Conservation (phyloP, 176 grass and related monocot genomes). For the Zizania latifolia region DNA sequence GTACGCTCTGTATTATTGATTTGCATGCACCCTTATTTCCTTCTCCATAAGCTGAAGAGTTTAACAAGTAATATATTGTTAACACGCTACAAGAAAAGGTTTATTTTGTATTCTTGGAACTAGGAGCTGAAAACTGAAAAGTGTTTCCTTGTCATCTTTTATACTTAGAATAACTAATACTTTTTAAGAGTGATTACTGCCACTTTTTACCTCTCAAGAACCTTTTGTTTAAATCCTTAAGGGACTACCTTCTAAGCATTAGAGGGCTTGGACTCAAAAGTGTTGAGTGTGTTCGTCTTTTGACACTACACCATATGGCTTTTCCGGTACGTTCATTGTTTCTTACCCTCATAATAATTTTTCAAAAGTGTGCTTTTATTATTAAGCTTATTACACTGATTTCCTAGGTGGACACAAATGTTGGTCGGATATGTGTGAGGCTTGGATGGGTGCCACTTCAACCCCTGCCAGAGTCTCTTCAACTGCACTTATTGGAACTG, state of each 20-base stretch:
- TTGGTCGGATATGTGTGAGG: slow-evolving; percentile 81
- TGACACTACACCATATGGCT: slow-evolving; percentile 82
- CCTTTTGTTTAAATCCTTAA: slow-evolving; percentile 38
- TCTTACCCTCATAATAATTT: neutral
- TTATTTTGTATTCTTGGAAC: no score
- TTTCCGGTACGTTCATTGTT: slow-evolving; percentile 56
- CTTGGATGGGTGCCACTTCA: slow-evolving; percentile 77
- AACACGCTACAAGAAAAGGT: slow-evolving; percentile 1
- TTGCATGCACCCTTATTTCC: neutral
- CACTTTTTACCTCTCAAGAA: no score
- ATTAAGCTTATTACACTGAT: no score
- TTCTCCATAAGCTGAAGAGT: neutral
- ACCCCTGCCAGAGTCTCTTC: slow-evolving; percentile 63
- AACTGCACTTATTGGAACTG: slow-evolving; percentile 67
- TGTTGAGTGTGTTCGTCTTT: slow-evolving; percentile 80
- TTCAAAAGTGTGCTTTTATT: neutral
- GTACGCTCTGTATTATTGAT: neutral
- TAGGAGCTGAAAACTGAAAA: neutral
- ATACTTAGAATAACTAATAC: neutral
- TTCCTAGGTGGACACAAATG: slow-evolving; percentile 72
- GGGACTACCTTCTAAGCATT: slow-evolving; percentile 78
- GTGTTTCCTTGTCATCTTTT: neutral
- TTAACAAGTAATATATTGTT: neutral
- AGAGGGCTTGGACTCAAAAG: slow-evolving; percentile 77
- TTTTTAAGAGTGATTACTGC: neutral